A percentile compares a stretch with the other conserved stretches of the same genome.
These are phyloP conservation scores for Ichthyophthirius multifiliis DNA, from an alignment of 169 alveolate species.

Conservation along the genomic window DNA sequence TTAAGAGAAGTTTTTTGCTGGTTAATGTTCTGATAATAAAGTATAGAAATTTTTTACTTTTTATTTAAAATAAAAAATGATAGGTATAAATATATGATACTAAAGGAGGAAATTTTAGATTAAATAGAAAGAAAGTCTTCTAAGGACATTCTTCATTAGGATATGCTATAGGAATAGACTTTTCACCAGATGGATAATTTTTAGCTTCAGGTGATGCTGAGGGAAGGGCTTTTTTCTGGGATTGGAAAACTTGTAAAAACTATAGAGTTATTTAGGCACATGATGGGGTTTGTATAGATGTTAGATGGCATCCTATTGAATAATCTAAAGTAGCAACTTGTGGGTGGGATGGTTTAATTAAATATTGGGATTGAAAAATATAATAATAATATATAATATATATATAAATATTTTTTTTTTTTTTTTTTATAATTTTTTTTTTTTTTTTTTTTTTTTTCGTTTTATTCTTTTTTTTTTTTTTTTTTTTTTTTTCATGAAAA, in stretches of 20 bases:
- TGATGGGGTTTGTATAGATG: constrained; percentile 93
- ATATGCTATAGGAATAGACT: constrained; percentile 92
- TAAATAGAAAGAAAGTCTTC: constrained; percentile 92
- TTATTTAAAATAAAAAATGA: not conserved
- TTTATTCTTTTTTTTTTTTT: too few relatives aligned
- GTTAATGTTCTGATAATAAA: constrained; percentile 94
- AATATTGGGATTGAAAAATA: constrained; percentile 92
- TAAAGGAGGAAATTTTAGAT: constrained; percentile 81
- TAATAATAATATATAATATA: too few relatives aligned
- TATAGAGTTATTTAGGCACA: constrained; percentile 92
- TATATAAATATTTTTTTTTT: too few relatives aligned
- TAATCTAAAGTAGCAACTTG: constrained; percentile 94
- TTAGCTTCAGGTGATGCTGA: constrained; percentile 95
- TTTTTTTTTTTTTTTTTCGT: too few relatives aligned
- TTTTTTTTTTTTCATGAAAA: too few relatives aligned
- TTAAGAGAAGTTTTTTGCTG: constrained; percentile 90
- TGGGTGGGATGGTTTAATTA: constrained; percentile 97
- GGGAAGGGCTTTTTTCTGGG: constrained; percentile 96
- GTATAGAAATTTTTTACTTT: not conserved
- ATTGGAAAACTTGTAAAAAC: constrained; percentile 93
- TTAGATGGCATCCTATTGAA: constrained; percentile 95
- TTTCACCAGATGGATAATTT: constrained; percentile 95
- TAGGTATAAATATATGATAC: constrained; percentile 93
- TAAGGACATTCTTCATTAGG: constrained; percentile 94
- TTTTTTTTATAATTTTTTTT: too few relatives aligned